Conservation (phyloP, 2,329 filamentous ascomycete species). For the Colletotrichum costaricense region DNA sequence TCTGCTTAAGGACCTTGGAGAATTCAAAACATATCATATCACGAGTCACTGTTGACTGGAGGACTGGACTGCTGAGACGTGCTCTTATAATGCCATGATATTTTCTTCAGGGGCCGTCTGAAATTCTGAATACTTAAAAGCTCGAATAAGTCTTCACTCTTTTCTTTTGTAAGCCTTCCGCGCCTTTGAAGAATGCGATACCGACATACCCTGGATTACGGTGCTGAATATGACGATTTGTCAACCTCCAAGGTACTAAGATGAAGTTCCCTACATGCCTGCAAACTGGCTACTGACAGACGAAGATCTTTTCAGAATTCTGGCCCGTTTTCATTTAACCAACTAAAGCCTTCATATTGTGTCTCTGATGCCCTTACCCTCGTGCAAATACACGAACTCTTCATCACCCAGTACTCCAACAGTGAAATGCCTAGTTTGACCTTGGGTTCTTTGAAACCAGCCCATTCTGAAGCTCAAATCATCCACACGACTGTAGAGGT, state of each 20-base stretch:
- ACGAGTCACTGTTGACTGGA: background rate
- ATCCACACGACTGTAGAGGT: background rate
- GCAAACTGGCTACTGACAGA: too few relatives aligned
- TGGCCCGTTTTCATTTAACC: too few relatives aligned
- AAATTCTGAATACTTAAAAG: background rate
- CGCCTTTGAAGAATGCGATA: background rate
- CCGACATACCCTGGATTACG: background rate
- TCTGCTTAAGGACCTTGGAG: background rate
- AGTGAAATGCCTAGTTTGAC: background rate
- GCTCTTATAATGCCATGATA: background rate
- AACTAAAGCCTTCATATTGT: too few relatives aligned
- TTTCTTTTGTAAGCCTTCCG: background rate
- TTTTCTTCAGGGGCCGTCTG: background rate
- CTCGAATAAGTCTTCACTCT: background rate
- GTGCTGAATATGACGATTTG: too few relatives aligned
- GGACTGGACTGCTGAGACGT: background rate
- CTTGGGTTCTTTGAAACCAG: background rate
- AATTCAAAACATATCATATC: background rate
- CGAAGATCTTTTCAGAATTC: too few relatives aligned
- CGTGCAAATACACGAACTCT: background rate
- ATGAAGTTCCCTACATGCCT: too few relatives aligned
- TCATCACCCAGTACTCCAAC: background rate
- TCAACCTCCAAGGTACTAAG: too few relatives aligned
- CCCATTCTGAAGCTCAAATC: slow-evolving; percentile 5
- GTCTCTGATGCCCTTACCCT: background rate